Base-by-base conservation (phyloP, 169 alveolate genomes). In the Eimeria tenella region DNA sequence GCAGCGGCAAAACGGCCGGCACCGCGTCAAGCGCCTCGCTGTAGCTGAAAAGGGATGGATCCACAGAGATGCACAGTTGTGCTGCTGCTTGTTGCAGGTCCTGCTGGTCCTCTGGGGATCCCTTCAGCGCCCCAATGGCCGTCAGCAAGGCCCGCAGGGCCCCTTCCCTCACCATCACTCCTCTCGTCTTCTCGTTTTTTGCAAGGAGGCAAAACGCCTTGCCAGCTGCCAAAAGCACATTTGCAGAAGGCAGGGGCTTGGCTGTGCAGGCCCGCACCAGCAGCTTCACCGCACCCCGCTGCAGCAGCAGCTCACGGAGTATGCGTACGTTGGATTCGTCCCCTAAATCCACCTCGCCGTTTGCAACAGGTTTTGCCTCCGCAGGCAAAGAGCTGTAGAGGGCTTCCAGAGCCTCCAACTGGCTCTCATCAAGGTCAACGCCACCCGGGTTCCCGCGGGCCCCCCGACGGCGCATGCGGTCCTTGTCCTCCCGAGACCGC, bases 21-120 rank as follows among this genome's bases (percentile, higher is more conserved):
- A 86, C 83, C 23, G 52, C 71, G 21, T 86, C 93, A 4, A 65
- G 70, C 23, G 55, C 70, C 50, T 86, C 93, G 53, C 53, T 82
- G 56, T 63, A 86, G 13, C 56, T 17, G 15, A 86, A 65, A 53
- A 86, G 93, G 50, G 77, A 9, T 4, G 94, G 94, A 50, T 89
- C 74, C 6, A 56, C 70, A 15, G 94, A 13, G 19, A 89, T 74
- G 58, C 82, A 89, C 42, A 89, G 79, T 65, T 58, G 87, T 9
- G 94, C 94, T 17, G 88, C 89, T 4, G 88, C 88, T 23, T 89
- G 94, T 7, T 65, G 94, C 65, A 82, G 58, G 63, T 89, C 84
- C 19, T 88, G 49, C 77, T 62, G 60, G 60, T 86, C 93, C 25
- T 86, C 93, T 4, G 83, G 84, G 71, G 19, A 50, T 13, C 53